Conservation (phyloP, 306 rosid genomes). For the Cicer chorassanicum region DNA sequence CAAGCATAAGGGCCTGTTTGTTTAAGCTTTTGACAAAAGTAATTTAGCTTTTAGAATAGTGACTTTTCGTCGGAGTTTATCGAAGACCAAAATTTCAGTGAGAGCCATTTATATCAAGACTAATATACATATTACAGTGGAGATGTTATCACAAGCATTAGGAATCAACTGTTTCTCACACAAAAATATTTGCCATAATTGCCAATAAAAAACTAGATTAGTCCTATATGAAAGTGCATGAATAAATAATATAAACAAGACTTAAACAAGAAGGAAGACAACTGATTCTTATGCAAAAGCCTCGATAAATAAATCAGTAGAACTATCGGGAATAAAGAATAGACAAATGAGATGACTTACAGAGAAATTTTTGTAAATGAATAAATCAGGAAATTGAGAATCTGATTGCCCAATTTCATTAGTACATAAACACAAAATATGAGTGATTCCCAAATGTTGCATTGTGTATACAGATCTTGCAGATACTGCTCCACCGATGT, state of each 20-base stretch:
- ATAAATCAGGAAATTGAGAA: conserved; percentile 87
- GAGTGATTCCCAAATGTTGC: conserved; percentile 79
- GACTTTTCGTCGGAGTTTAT: no score
- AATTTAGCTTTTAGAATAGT: neutral
- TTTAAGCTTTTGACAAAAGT: neutral
- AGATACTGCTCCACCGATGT: conserved; percentile 87
- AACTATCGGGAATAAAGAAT: neutral
- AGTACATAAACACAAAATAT: conserved; percentile 84
- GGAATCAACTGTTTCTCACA: no score
- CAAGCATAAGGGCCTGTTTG: neutral
- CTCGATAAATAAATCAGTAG: conserved; percentile 34
- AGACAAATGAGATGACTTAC: conserved; percentile 55
- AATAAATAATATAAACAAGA: neutral
- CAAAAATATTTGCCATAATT: no score
- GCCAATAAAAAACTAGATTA: neutral
- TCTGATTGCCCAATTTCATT: conserved; percentile 97
- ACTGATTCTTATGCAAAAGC: conserved; percentile 8
- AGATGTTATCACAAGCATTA: no score
- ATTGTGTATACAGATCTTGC: conserved; percentile 87
- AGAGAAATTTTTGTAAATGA: conserved; percentile 76
- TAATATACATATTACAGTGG: no score
- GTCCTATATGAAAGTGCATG: neutral
- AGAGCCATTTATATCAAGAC: no score
- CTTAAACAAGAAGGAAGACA: neutral
- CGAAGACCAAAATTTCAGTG: no score